Percentiles rank a stretch among this genome's conserved stretches.
Conservation (phyloP, 2,329 filamentous ascomycete genomes). For the Emericellopsis cladophorae region DNA sequence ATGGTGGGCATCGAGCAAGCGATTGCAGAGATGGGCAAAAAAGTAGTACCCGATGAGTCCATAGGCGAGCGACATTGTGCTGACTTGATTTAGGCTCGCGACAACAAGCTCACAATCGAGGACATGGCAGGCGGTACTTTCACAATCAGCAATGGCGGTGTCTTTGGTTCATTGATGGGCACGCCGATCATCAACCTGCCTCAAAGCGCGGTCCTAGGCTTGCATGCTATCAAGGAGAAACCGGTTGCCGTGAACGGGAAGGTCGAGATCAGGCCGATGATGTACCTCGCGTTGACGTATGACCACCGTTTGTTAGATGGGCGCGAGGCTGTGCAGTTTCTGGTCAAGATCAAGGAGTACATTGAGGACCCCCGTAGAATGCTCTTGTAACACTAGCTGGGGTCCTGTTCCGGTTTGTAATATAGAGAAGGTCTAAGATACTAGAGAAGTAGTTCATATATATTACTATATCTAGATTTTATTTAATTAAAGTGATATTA, state of each 20-base stretch:
- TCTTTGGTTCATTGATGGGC: slow-evolving; percentile 94
- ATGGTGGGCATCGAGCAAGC: slow-evolving; percentile 79
- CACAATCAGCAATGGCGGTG: slow-evolving; percentile 93
- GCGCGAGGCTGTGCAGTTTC: slow-evolving; percentile 88
- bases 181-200: slow-evolving; percentile 98
- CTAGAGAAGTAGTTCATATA: no score
- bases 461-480: no score
- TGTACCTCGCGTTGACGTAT: slow-evolving; percentile 96
- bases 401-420: no score
- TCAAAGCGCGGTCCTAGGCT: slow-evolving; percentile 80
- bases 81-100: slow-evolving; percentile 53
- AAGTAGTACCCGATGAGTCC: slow-evolving; percentile 38
- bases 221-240: slow-evolving; percentile 94
- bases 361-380: slow-evolving; percentile 92
- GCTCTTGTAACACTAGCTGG: slow-evolving; percentile 43
- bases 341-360: slow-evolving; percentile 94
- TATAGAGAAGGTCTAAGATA: no score
- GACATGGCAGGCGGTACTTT: slow-evolving; percentile 98
- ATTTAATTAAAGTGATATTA: no score
- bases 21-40: slow-evolving; percentile 91
- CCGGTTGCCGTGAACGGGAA: slow-evolving; percentile 85
- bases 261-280: slow-evolving; percentile 96
- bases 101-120: slow-evolving; percentile 94
- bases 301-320: slow-evolving; percentile 94
- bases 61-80: neutral